Percentiles rank a stretch among this genome's conserved stretches.
Conservation (phyloP, 768 basidiomycete genomes). For the Trametes elegans region DNA sequence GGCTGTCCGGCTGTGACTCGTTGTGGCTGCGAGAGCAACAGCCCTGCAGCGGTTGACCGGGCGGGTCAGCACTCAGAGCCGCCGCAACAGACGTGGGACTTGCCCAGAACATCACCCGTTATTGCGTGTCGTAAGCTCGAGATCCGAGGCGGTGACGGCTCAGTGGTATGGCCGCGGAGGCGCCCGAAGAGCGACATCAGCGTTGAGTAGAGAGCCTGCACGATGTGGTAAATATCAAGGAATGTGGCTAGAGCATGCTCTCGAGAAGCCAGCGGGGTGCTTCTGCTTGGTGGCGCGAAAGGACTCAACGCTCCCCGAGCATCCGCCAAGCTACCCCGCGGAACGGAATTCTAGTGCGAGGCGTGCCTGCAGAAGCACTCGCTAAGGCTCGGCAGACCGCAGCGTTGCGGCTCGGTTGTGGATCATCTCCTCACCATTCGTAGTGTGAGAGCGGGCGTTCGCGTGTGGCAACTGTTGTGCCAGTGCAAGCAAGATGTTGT, state of each 20-base stretch:
- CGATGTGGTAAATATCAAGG: not conserved
- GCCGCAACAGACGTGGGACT: no score
- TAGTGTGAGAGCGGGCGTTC: constrained; percentile 11
- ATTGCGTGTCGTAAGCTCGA: no score
- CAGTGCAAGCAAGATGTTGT: not conserved
- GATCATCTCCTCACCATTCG: constrained; percentile 1
- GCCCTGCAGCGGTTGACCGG: no score
- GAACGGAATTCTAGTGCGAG: constrained; percentile 6
- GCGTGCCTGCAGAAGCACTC: constrained; percentile 5
- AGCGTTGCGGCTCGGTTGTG: constrained; percentile 9
- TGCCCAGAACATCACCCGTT: no score
- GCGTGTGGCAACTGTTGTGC: not conserved
- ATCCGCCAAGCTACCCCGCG: not conserved
- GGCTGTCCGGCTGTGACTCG: no score
- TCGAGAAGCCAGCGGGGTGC: not conserved
- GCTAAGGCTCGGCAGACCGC: constrained; percentile 5
- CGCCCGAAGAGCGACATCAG: no score
- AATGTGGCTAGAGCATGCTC: not conserved
- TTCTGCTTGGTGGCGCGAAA: not conserved
- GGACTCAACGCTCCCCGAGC: not conserved
- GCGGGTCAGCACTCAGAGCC: no score
- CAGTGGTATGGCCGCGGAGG: no score
- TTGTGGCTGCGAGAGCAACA: no score
- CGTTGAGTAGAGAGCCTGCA: not conserved
- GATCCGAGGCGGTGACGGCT: no score